Evolutionary conservation across 768 basidiomycete genomes (phyloP), one percentile per base, ranked within the genome.

Genomic region (Mycena alexandri): DNA sequence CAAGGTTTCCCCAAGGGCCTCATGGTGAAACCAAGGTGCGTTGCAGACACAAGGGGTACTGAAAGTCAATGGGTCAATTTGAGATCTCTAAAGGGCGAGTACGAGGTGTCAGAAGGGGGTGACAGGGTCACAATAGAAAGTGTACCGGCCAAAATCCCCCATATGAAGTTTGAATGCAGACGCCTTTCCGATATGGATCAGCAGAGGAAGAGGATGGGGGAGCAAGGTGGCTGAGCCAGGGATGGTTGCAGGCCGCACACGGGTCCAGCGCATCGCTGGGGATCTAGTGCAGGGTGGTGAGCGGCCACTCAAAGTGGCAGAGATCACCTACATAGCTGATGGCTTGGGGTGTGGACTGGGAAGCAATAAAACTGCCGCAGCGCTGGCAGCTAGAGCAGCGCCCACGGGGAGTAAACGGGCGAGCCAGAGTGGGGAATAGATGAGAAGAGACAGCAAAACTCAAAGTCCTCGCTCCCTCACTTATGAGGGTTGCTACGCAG

Each of bases 231-330:
- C 34, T 17, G 33, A 58, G n/a, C 44, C 44, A 58, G 12, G 25
- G 22, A 36, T 58, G 57, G 6, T 6, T 22, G 44, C 57, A 58
- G 25, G 29, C 57, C 10, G 57, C 25, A n/a, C 57, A 58, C 9
- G 44, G 13, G 19, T 58, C 57, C 2, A n/a, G 13, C 5, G 57
- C 19, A 14, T 58, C 25, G 2, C 11, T 6, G 5, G 57, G 29
- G n/a, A 36, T 47, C 57, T 58, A 16, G 17, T 34, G 25, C n/a
- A 57, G 29, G 6, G 19, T 44, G 43, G 11, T 2, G 22, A 38
- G 21, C 12, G 34, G n/a, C n/a, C n/a, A n/a, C n/a, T n/a, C n/a
- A 36, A 36, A 12, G 34, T 36, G 34, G 34, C 34, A 36, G 12
- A 36, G 34, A 36, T 12, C 5, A 44, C 56, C 8, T 57, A 24